A percentile compares a stretch with the other conserved stretches of the same genome.
Evolutionary conservation across 179 eudicot genomes (phyloP).

Genomic region (Silene noctiflora): DNA sequence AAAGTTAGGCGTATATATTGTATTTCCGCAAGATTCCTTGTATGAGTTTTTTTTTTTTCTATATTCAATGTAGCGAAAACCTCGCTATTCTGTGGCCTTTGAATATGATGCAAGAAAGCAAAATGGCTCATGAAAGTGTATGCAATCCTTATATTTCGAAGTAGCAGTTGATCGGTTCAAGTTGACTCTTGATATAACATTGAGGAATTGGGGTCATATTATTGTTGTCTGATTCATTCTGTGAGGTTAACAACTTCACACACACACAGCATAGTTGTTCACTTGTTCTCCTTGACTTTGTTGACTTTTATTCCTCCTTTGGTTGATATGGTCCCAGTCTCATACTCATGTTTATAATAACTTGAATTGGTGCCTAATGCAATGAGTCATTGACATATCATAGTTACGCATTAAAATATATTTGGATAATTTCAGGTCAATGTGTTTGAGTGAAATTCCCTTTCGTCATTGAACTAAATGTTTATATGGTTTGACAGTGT

Average conservation of each 20-base stretch:
- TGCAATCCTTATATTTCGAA: not conserved
- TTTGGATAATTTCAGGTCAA: slow-evolving; percentile 9
- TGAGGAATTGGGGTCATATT: not conserved
- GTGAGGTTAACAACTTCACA: too few relatives aligned
- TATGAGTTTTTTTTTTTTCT: not conserved
- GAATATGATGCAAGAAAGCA: not conserved
- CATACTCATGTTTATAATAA: not conserved
- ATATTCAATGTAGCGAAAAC: too few relatives aligned
- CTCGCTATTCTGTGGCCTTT: not conserved
- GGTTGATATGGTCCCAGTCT: not conserved
- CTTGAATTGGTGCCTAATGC: not conserved
- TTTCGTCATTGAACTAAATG: not conserved
- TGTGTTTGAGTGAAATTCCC: slow-evolving; percentile 3
- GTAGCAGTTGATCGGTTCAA: not conserved
- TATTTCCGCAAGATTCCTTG: not conserved
- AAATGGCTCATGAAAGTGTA: not conserved
- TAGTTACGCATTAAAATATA: not conserved
- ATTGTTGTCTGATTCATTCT: too few relatives aligned
- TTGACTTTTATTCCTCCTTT: not conserved
- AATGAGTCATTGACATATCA: not conserved
- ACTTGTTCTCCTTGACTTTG: slow-evolving; percentile 1
- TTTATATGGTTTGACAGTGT: slow-evolving; percentile 47
- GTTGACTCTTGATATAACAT: not conserved
- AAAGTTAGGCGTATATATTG: not conserved
- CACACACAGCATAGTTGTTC: not conserved